These are phyloP conservation scores for Pseudoturritis turrita DNA, from an alignment of 345 rosid genomes.

Conservation along the genomic window DNA sequence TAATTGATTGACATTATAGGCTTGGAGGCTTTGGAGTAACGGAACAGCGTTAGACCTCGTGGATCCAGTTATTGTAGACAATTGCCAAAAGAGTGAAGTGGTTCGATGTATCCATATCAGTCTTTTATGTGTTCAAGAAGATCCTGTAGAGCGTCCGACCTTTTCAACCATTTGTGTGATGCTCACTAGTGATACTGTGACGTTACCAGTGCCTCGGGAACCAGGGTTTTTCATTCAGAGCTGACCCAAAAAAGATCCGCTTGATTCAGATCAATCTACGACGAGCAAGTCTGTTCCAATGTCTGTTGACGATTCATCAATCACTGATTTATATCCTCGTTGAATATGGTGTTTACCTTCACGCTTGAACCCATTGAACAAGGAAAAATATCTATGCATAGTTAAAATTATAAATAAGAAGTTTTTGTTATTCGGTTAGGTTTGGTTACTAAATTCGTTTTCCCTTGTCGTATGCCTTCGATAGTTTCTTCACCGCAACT, in stretches of 20 bases:
- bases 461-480: too few species aligned
- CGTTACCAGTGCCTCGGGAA: not conserved
- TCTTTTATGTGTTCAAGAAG: slow-evolving; percentile 17
- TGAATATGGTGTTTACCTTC: not conserved
- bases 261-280: too few species aligned
- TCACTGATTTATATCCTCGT: not conserved
- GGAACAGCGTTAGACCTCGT: not conserved
- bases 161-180: not conserved
- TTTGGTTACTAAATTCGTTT: too few species aligned
- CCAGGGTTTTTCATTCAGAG: not conserved
- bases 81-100: not conserved
- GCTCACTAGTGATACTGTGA: slow-evolving; percentile 1
- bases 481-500: too few species aligned
- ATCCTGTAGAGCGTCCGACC: not conserved
- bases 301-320: not conserved
- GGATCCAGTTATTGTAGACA: not conserved
- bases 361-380: not conserved
- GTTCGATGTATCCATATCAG: not conserved
- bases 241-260: not conserved
- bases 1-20: not conserved
- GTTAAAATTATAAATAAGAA: too few species aligned
- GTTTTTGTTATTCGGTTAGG: too few species aligned
- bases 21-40: slow-evolving; percentile 1
- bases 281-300: too few species aligned
- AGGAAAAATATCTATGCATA: too few species aligned